Evolutionary conservation across 2,329 filamentous ascomycete species (phyloP).

Genomic region (Ploettnerulaceae sp.): DNA sequence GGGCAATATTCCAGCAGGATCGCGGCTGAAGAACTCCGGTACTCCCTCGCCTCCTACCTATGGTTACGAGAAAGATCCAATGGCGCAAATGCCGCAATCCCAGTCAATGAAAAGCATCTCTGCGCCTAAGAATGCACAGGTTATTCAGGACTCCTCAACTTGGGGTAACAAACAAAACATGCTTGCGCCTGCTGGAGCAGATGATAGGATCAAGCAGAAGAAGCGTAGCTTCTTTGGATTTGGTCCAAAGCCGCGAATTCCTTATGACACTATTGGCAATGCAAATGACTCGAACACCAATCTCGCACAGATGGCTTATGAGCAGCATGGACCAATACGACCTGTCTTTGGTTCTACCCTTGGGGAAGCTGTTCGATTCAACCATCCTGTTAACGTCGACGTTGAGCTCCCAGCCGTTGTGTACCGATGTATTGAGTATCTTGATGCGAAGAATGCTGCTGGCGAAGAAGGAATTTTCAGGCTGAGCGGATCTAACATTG

Average conservation of each 20-base stretch:
- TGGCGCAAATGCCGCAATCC: constrained; percentile 28
- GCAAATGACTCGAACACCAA: constrained; percentile 44
- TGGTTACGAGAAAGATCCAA: constrained; percentile 29
- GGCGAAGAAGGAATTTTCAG: constrained; percentile 94
- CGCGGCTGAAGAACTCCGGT: constrained; percentile 29
- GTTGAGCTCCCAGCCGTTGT: constrained; percentile 85
- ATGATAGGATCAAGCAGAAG: constrained; percentile 71
- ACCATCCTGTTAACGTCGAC: constrained; percentile 65
- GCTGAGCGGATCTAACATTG: constrained; percentile 90
- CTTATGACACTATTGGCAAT: constrained; percentile 54
- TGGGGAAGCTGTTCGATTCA: constrained; percentile 79
- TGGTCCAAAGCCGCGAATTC: constrained; percentile 54
- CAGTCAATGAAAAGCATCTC: constrained; percentile 61
- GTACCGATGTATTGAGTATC: constrained; percentile 91
- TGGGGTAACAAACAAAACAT: constrained; percentile 76
- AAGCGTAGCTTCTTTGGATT: constrained; percentile 76
- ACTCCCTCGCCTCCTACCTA: constrained; percentile 32
- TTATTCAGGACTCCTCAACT: constrained; percentile 75
- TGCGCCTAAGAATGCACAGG: constrained; percentile 73
- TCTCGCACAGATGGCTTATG: constrained; percentile 38
- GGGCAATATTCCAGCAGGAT: constrained; percentile 33
- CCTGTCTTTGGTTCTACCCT: constrained; percentile 83
- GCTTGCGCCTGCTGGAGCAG: constrained; percentile 45
- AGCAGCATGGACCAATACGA: constrained; percentile 51
- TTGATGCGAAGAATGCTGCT: constrained; percentile 75